Base-by-base conservation (phyloP, 202 grass and related monocot species). In the Panicum virgatum region DNA sequence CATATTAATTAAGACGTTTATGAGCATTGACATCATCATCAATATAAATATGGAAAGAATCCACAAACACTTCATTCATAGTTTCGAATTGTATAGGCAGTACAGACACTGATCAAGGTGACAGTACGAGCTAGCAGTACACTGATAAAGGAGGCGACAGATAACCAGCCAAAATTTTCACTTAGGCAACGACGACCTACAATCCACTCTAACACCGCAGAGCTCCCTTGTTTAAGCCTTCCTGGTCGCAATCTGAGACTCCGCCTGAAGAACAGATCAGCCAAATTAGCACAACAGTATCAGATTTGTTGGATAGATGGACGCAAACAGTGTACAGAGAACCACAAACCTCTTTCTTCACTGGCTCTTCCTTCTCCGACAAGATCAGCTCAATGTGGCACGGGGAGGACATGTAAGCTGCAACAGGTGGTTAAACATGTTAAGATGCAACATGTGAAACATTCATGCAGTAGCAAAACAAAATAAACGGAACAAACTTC, bases 331-430 rank as follows among this genome's bases (percentile, higher is more conserved):
- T 48, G 25, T 1, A 23, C 27, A 74, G 56, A 74, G 56, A 75
- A 7, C 9, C 29, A 20, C n/a, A 22, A 47, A 88, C 89, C 86
- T 88, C 89, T 66, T 91, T 88, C 82, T 88, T 91, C 56, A 91
- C 89, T 0, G 86, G 72, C 62, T 88, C 89, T 65, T 91, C 89
- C 86, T 91, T 91, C 73, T 91, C 89, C 0, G 86, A 88, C 52
- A 91, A 52, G 62, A 91, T 85, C 37, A 88, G 67, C 73, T 91
- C 89, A 5, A 91, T 91, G 86, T 91, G 89, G 69, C 89, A 88
- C 0, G 82, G 85, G 30, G 83, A 79, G 6, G 86, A 91, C 89
- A 91, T 91, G 82, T 91, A 91, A 68, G 86, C 89, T 88, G 68
- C 16, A 84, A 1, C 13, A 70, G 25, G 19, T 27, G 48, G 9